A percentile compares a stretch with the other conserved stretches of the same genome.
phyloP scores from a whole-genome alignment of 2,329 filamentous ascomycete species.

The Aciculosporium take region DNA sequence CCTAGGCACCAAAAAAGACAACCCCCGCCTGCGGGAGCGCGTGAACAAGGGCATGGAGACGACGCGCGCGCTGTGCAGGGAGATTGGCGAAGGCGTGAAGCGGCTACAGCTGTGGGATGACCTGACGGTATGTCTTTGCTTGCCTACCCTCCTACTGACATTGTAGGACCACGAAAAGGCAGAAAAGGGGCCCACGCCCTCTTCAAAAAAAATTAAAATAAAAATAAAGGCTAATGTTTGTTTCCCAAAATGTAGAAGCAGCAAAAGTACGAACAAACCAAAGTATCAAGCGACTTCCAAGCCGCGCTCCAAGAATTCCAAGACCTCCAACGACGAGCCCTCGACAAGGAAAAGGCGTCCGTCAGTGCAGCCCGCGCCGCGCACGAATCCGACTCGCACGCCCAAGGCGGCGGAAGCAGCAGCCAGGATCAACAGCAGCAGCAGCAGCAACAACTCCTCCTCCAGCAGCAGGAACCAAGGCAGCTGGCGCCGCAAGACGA shows the following conservation, averaged over 20 bases:
- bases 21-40: slow-evolving; percentile 75
- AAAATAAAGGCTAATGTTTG: neutral
- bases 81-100: slow-evolving; percentile 87
- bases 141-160: neutral
- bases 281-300: slow-evolving; percentile 87
- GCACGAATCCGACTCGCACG: slow-evolving; percentile 41
- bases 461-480: slow-evolving; percentile 57
- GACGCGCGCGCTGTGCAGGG: slow-evolving; percentile 73
- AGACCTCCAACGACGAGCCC: slow-evolving; percentile 70
- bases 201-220: neutral
- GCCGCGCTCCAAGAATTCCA: slow-evolving; percentile 84
- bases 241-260: slow-evolving; percentile 58
- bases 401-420: slow-evolving; percentile 10
- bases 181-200: no score
- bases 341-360: slow-evolving; percentile 85
- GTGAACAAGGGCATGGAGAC: slow-evolving; percentile 81
- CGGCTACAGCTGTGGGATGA: slow-evolving; percentile 79
- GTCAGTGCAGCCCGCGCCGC: slow-evolving; percentile 71
- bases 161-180: no score
- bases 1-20: slow-evolving; percentile 82
- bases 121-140: slow-evolving; percentile 46
- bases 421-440: slow-evolving; percentile 26
- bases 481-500: slow-evolving; percentile 83
- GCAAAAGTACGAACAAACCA: slow-evolving; percentile 93
- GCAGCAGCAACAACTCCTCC: slow-evolving; percentile 17